phyloP scores from a whole-genome alignment of 345 rosid genomes.

The Linum lewisii region DNA sequence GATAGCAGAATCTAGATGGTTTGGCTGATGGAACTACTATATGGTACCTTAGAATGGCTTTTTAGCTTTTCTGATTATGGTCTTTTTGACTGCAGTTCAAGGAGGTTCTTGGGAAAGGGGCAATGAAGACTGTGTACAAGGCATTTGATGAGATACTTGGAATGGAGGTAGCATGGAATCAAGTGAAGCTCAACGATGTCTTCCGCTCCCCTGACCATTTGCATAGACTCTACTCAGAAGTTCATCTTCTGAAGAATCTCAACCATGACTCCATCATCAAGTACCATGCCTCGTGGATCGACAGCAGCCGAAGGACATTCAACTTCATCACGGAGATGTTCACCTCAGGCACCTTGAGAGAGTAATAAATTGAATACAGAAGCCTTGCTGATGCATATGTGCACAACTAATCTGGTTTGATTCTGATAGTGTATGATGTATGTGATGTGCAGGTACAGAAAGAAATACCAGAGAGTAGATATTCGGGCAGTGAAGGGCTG shows the following conservation, averaged over 20 bases:
- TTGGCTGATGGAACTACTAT: too few relatives aligned
- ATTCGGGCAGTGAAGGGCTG: constrained; percentile 53
- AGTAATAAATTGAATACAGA: constrained; percentile 27
- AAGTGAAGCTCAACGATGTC: constrained; percentile 44
- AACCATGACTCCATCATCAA: constrained; percentile 54
- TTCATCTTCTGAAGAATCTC: constrained; percentile 76
- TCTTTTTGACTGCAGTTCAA: constrained; percentile 27
- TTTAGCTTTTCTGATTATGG: neutral
- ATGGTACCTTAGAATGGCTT: too few relatives aligned
- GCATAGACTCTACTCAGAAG: constrained; percentile 74
- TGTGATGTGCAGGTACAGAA: constrained; percentile 40
- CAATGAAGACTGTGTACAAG: constrained; percentile 78
- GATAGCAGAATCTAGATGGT: too few relatives aligned
- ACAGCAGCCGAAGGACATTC: constrained; percentile 40
- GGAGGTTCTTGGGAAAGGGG: constrained; percentile 71
- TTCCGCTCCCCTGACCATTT: constrained; percentile 60
- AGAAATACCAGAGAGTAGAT: constrained; percentile 43
- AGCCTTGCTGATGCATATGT: neutral
- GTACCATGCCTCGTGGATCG: constrained; percentile 73
- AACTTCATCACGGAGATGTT: constrained; percentile 84
- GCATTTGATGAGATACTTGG: constrained; percentile 70
- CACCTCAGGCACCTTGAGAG: constrained; percentile 71
- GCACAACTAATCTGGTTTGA: neutral
- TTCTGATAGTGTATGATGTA: neutral
- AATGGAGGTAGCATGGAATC: constrained; percentile 83